These are phyloP conservation scores for Ceriops zippeliana DNA, from an alignment of 345 rosid genomes.

Conservation along the genomic window DNA sequence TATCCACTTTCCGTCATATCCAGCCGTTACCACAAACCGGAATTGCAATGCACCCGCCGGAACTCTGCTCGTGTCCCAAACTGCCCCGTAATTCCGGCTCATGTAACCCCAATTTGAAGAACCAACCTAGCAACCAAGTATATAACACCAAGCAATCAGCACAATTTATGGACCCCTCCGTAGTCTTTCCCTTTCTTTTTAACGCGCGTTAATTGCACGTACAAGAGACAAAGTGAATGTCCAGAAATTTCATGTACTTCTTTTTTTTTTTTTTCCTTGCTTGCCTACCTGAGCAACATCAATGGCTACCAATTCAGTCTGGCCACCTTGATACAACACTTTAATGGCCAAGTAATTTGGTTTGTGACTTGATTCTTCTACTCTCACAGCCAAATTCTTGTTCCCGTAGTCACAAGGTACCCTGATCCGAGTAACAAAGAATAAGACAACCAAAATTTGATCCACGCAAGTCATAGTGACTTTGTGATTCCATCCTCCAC, in stretches of 20 bases:
- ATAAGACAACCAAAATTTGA: background rate
- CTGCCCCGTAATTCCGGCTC: constrained; percentile 72
- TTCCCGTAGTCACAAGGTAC: constrained; percentile 73
- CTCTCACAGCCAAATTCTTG: constrained; percentile 67
- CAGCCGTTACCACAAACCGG: constrained; percentile 66
- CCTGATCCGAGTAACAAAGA: constrained; percentile 33
- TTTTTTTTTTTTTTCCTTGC: background rate
- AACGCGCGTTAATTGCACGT: too few relatives aligned
- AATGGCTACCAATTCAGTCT: constrained; percentile 74
- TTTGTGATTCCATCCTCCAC: background rate
- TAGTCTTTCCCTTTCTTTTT: too few relatives aligned
- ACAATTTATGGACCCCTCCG: too few relatives aligned
- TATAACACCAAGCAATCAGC: background rate
- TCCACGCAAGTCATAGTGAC: background rate
- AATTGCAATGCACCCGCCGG: constrained; percentile 76
- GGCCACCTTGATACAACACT: constrained; percentile 85
- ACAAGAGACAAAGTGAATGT: too few relatives aligned
- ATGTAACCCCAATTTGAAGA: constrained; percentile 66
- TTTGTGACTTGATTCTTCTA: constrained; percentile 83
- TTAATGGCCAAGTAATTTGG: constrained; percentile 69
- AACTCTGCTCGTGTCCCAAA: constrained; percentile 66
- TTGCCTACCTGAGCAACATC: constrained; percentile 61
- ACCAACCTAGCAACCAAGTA: constrained; percentile 38
- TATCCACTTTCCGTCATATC: constrained; percentile 79
- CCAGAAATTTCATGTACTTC: too few relatives aligned